A percentile compares a stretch with the other conserved stretches of the same genome.
phyloP scores from a whole-genome alignment of 1,284 basidiomycete genomes.

The Amylostereum areolatum region DNA sequence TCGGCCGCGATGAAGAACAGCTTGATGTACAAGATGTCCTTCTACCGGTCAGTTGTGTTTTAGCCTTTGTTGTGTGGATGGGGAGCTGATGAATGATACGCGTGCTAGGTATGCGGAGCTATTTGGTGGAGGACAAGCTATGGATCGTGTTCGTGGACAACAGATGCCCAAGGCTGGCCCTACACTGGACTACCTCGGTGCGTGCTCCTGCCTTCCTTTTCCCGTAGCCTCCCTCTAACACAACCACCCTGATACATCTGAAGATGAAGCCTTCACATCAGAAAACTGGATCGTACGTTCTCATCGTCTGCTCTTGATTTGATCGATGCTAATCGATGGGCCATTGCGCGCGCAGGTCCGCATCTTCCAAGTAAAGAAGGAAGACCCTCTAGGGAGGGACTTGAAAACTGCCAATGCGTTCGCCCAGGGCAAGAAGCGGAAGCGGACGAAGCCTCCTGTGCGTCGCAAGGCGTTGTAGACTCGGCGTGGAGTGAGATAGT shows the following conservation, averaged over 20 bases:
- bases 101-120: slow-evolving; percentile 75
- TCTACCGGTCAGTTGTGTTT: slow-evolving; percentile 65
- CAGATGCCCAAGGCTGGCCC: slow-evolving; percentile 72
- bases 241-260: slow-evolving; percentile 6
- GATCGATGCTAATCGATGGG: slow-evolving; percentile 5
- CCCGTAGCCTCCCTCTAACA: slow-evolving; percentile 1
- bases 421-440: slow-evolving; percentile 80
- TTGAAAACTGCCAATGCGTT: slow-evolving; percentile 86
- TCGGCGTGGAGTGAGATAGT: background rate
- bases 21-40: slow-evolving; percentile 98
- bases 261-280: slow-evolving; percentile 93
- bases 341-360: slow-evolving; percentile 50
- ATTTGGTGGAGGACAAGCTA: slow-evolving; percentile 69
- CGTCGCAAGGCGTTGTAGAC: slow-evolving; percentile 42
- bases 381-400: slow-evolving; percentile 87
- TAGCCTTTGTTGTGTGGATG: slow-evolving; percentile 4
- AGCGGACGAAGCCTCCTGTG: slow-evolving; percentile 59
- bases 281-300: slow-evolving; percentile 93
- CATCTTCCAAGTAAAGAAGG: slow-evolving; percentile 95
- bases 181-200: slow-evolving; percentile 82
- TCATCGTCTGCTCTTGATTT: slow-evolving; percentile 1
- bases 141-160: slow-evolving; percentile 84
- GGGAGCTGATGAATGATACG: slow-evolving; percentile 7
- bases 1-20: slow-evolving; percentile 91
- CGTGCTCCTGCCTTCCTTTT: slow-evolving; percentile 19